These are phyloP conservation scores for Daldinia grandis DNA, from an alignment of 495 filamentous ascomycete genomes.

Conservation along the genomic window DNA sequence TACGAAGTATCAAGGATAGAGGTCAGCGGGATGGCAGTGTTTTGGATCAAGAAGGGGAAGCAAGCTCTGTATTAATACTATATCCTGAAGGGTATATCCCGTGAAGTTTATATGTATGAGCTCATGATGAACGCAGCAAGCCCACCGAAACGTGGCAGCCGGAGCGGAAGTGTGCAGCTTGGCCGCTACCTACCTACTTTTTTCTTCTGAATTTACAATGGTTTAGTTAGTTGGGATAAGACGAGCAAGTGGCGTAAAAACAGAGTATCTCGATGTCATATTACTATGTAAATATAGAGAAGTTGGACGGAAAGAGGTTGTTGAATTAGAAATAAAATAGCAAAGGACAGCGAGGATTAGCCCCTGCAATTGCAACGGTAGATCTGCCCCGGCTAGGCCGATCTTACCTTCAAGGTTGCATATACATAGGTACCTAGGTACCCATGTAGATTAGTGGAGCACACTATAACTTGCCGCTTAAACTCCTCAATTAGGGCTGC, in stretches of 20 bases:
- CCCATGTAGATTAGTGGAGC: constrained; percentile 9
- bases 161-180: background rate
- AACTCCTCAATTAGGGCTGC: constrained; percentile 36
- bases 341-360: background rate
- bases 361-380: constrained; percentile 8
- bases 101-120: constrained; percentile 1
- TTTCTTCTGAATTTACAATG: background rate
- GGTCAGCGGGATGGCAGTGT: constrained; percentile 1
- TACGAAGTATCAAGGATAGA: background rate
- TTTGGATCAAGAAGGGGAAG: constrained; percentile 24
- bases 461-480: constrained; percentile 20
- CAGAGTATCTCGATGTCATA: constrained; percentile 4
- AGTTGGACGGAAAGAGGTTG: constrained; percentile 3
- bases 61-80: constrained; percentile 21
- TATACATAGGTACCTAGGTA: too few relatives aligned
- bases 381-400: constrained; percentile 21
- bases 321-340: background rate
- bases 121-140: constrained; percentile 12
- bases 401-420: background rate
- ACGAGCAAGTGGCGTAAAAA: background rate
- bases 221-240: background rate
- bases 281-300: too few relatives aligned
- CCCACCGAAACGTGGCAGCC: constrained; percentile 21
- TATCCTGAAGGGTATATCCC: background rate
- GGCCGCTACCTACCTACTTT: constrained; percentile 6